phyloP scores from a whole-genome alignment of 2,329 filamentous ascomycete species.

The Fusarium sp. region DNA sequence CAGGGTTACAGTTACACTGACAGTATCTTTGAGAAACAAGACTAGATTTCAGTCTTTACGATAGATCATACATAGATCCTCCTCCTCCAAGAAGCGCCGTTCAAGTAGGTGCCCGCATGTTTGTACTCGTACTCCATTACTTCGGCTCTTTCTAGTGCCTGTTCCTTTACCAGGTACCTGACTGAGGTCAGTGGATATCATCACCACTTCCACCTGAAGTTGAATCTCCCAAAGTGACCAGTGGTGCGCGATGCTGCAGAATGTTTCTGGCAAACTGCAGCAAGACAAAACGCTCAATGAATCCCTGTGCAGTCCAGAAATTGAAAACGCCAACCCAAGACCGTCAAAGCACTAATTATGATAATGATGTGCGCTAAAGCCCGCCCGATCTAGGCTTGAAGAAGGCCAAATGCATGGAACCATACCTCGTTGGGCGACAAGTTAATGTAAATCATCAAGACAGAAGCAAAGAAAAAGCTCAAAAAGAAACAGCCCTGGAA shows the following conservation, averaged over 20 bases:
- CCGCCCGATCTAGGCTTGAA: slow-evolving; percentile 24
- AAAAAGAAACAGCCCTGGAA: slow-evolving; percentile 2
- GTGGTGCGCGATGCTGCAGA: slow-evolving; percentile 8
- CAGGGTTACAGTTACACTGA: slow-evolving; percentile 9
- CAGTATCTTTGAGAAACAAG: background rate
- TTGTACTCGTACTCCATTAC: slow-evolving; percentile 12
- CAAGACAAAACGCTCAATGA: background rate
- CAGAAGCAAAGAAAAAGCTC: background rate
- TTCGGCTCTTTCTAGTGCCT: background rate
- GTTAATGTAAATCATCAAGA: slow-evolving; percentile 6
- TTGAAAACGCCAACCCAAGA: slow-evolving; percentile 15
- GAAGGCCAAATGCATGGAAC: slow-evolving; percentile 10
- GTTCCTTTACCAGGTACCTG: background rate
- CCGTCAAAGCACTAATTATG: slow-evolving; percentile 3
- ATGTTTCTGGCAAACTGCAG: slow-evolving; percentile 3
- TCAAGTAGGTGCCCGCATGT: slow-evolving; percentile 15
- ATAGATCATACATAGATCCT: background rate
- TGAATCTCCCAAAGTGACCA: slow-evolving; percentile 28
- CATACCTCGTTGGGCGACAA: slow-evolving; percentile 8
- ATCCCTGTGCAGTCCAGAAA: background rate
- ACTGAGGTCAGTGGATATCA: slow-evolving; percentile 19
- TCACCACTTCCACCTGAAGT: slow-evolving; percentile 39
- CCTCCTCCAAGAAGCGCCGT: slow-evolving; percentile 6
- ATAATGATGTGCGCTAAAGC: slow-evolving; percentile 39
- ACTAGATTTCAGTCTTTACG: background rate